Evolutionary conservation across 2,329 filamentous ascomycete species (phyloP), one percentile per base, ranked within the genome.

Genomic region (Didymella segeticola): DNA sequence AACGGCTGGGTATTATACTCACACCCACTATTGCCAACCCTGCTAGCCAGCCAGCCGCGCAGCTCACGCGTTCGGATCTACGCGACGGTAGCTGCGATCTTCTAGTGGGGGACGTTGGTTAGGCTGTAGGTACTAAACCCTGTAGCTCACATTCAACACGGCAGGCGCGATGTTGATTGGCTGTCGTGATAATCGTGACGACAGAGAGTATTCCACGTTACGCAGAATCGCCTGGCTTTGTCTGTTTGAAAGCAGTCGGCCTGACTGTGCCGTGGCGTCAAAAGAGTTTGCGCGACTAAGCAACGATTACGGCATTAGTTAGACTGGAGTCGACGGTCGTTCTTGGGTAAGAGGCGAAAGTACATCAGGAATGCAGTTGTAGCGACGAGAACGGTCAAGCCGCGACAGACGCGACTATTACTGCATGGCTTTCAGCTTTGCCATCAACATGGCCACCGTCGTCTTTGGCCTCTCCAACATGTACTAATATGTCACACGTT

Each of bases 71-170:
- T 50, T 38, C 53, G 47, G 53, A 56, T 56, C 47, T 56, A 56
- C 37, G 53, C 53, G 53, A 56, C 25, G 25, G 42, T 43, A 53
- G 53, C 38, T 56, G 42, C 53, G 53, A 53, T 56, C 53, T 45
- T n/a, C 27, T 34, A 26, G 36, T 48, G 43, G n/a, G n/a, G n/a
- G 43, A n/a, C 27, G 27, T 31, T 53, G 51, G 33, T 49, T 54
- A 54, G 51, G 43, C 30, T 47, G 43, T 30, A n/a, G 43, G 43
- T 47, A 54, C 51, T 54, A 54, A 33, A 43, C 26, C 43, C 38
- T 25, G 22, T 47, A 56, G 47, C 39, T 41, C 34, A 47, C 20
- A 4, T 25, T 42, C 46, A 56, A 50, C 41, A 56, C 47, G 53
- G 41, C 42, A 56, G 31, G 37, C 19, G 23, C 43, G 37, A 17